Conservation (phyloP, 2,329 filamentous ascomycete genomes). For the Mycosphaerella sp. region DNA sequence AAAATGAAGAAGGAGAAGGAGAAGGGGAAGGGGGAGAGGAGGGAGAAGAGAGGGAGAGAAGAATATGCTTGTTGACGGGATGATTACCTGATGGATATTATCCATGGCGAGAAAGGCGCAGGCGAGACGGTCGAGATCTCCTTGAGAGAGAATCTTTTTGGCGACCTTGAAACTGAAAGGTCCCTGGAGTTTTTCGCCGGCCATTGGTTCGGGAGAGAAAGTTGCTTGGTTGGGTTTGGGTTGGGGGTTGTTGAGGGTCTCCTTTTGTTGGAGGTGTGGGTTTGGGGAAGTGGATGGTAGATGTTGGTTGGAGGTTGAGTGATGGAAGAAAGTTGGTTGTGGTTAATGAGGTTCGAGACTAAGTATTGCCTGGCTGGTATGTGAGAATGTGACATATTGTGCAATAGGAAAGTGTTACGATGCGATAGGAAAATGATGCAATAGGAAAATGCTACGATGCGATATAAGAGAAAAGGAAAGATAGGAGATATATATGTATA, state of each 20-base stretch:
- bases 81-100: conserved; percentile 6
- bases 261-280: too few relatives aligned
- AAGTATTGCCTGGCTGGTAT: too few relatives aligned
- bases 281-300: too few relatives aligned
- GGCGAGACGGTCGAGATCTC: conserved; percentile 20
- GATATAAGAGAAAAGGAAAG: background rate
- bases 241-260: too few relatives aligned
- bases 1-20: too few relatives aligned
- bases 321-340: too few relatives aligned
- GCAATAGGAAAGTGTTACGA: too few relatives aligned
- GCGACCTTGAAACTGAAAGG: conserved; percentile 18
- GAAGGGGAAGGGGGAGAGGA: background rate
- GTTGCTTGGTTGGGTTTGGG: background rate
- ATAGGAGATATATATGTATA: background rate
- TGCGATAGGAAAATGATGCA: too few relatives aligned
- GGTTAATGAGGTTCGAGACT: too few relatives aligned
- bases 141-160: conserved; percentile 16
- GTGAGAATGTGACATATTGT: too few relatives aligned
- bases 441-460: too few relatives aligned
- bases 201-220: conserved; percentile 8
- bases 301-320: too few relatives aligned
- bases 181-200: conserved; percentile 11
- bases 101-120: conserved; percentile 18
- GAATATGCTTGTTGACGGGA: background rate
- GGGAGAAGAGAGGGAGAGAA: background rate